Percentiles rank a stretch among this genome's conserved stretches.
These are phyloP conservation scores for Jamesozyma lodderae DNA, from an alignment of 805 yeast species.

Conservation along the genomic window DNA sequence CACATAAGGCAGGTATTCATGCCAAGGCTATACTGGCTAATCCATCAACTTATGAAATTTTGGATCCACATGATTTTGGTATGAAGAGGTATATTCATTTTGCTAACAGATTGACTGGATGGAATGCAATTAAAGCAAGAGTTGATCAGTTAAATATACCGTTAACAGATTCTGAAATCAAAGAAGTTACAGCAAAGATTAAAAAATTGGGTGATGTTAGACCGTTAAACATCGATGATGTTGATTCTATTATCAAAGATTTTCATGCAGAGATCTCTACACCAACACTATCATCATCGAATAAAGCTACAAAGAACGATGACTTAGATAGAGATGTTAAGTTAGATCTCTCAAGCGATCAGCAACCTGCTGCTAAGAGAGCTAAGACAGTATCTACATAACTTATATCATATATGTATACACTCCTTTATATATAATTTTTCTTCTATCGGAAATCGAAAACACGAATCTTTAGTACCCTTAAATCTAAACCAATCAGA, in stretches of 20 bases:
- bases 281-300: conserved; percentile 36
- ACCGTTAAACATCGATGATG: conserved; percentile 91
- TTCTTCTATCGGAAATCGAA: too few species aligned
- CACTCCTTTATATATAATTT: too few species aligned
- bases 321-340: conserved; percentile 7
- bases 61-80: conserved; percentile 92
- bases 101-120: conserved; percentile 95
- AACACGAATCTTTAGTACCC: too few species aligned
- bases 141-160: conserved; percentile 92
- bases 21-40: conserved; percentile 98
- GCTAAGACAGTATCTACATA: conserved; percentile 11
- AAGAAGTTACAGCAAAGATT: conserved; percentile 89
- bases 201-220: conserved; percentile 92
- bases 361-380: conserved; percentile 30
- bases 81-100: conserved; percentile 93
- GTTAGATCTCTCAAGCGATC: too few species aligned
- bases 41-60: conserved; percentile 97
- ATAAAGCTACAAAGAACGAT: conserved; percentile 9
- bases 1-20: conserved; percentile 98
- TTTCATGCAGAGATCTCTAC: conserved; percentile 71
- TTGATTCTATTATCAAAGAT: conserved; percentile 91
- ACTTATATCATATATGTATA: too few species aligned
- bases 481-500: too few species aligned
- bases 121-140: conserved; percentile 98
- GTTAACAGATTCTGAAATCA: conserved; percentile 85